A percentile compares a stretch with the other conserved stretches of the same genome.
Conservation (phyloP, 306 rosid genomes). For the Parietaria judaica region DNA sequence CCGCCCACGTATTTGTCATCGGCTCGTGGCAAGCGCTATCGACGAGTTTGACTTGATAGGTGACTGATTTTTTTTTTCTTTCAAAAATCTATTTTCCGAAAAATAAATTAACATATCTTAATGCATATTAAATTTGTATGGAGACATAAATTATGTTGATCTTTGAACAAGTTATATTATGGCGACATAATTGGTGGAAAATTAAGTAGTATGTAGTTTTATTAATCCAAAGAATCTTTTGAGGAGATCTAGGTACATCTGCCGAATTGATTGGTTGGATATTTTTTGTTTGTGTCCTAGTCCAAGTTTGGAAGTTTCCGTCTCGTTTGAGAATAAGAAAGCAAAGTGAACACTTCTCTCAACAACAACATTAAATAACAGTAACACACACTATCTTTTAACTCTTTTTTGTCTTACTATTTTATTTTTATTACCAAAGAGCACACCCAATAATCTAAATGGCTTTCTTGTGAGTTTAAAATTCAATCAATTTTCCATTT, state of each 20-base stretch:
- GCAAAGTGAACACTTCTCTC: too few species aligned
- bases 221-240: neutral
- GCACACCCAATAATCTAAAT: neutral
- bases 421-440: neutral
- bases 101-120: too few species aligned
- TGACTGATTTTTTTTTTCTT: too few species aligned
- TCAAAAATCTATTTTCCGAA: too few species aligned
- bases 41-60: too few species aligned
- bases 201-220: too few species aligned
- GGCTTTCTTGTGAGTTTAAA: neutral
- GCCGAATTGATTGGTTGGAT: neutral
- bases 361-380: neutral
- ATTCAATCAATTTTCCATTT: constrained; percentile 3
- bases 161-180: too few species aligned
- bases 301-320: constrained; percentile 13
- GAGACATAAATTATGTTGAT: too few species aligned
- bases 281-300: neutral
- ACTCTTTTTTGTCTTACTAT: too few species aligned
- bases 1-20: too few species aligned
- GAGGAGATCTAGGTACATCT: neutral
- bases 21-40: too few species aligned
- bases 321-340: neutral
- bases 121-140: too few species aligned
- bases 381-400: neutral
- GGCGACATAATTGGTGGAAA: neutral